Evolutionary conservation across 495 filamentous ascomycete species (phyloP), one percentile per base, ranked within the genome.

Genomic region (Bathelium albidoporum): DNA sequence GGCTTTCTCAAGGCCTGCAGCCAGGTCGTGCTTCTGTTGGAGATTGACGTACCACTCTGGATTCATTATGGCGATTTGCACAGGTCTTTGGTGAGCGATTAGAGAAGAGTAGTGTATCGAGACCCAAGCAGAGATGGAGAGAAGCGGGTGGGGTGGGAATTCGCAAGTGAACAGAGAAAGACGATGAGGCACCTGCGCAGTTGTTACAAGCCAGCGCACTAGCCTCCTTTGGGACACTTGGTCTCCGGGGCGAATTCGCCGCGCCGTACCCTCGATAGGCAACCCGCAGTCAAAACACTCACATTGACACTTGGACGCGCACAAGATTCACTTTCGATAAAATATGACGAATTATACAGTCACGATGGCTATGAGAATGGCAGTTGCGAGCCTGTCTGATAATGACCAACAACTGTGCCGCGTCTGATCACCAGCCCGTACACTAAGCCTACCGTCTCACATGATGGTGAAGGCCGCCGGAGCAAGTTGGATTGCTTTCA

Each of bases 101-200:
- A 26, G 16, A 55, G 49, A 29, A 29, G 22, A 20, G 2, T 55
- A 28, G 26, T 10, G 24, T 18, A 29, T 55, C 49, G 2, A 55
- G 49, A 55, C 49, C 49, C 49, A 29, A 26, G 49, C 49, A 55
- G 49, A 28, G 49, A 55, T 55, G 49, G 49, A 26, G 24, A 55
- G 7, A 29, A 20, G 5, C 11, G 4, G 49, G 2, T 7, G 49
- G 20, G 24, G 49, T 12, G 12, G 24, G 16, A 29, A 9, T 55
- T 55, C 49, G 49, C 49, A 29, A 55, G 20, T 55, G 49, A 29
- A 55, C 49, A n/a, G 49, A 55, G 49, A 55, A 49, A 55, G 49
- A 55, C 24, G 49, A 55, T 55, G 49, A 55, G 44, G 5, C 12
- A 12, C 49, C 29, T 12, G 49, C 22, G 49, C 24, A 28, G 49